Evolutionary conservation across 73 alveolate species (phyloP).

Genomic region (Paramecium octaurelia): DNA sequence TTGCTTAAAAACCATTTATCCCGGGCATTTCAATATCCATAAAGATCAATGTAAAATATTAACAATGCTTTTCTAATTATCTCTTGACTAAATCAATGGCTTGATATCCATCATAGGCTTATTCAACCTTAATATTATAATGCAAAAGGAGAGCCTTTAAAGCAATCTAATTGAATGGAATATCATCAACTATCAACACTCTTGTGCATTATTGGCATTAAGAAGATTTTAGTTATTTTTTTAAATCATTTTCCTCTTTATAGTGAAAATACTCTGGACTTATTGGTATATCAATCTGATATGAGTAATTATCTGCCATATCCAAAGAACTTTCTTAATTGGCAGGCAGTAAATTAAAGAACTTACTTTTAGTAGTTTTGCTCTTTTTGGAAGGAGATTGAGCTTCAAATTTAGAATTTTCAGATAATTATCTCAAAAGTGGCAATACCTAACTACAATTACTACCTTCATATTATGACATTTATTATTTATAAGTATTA

Average conservation of each 20-base stretch:
- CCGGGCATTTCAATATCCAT: slow-evolving; percentile 50
- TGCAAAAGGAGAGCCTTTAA: neutral
- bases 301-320: neutral
- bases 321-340: neutral
- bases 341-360: neutral
- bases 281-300: neutral
- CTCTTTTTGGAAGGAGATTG: neutral
- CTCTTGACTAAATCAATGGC: neutral
- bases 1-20: slow-evolving; percentile 34
- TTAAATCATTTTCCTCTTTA: neutral
- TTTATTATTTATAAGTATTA: neutral
- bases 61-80: neutral
- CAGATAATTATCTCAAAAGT: neutral
- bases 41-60: neutral
- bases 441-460: neutral
- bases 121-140: neutral
- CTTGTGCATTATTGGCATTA: neutral
- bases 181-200: slow-evolving; percentile 34
- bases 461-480: neutral
- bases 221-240: neutral
- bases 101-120: slow-evolving; percentile 35
- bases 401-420: neutral
- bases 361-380: neutral
- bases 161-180: slow-evolving; percentile 1
- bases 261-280: neutral